phyloP scores from a whole-genome alignment of 2,329 filamentous ascomycete species.

The Aspergillus tubingensis region DNA sequence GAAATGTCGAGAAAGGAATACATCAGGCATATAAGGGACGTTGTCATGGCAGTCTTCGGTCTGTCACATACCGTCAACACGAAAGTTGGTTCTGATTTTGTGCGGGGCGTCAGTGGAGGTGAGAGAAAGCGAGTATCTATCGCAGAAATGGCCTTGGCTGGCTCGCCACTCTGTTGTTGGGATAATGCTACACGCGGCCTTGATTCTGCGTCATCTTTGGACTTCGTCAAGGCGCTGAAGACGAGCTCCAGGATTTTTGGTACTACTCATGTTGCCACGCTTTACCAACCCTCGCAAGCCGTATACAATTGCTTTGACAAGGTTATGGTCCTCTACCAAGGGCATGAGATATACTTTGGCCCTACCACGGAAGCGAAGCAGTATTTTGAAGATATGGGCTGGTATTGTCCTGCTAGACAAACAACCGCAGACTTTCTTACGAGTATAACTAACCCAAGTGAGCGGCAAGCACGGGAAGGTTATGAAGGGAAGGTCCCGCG shows the following conservation, averaged over 20 bases:
- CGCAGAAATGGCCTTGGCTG: constrained; percentile 38
- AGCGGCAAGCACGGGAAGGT: constrained; percentile 44
- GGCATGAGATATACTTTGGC: constrained; percentile 75
- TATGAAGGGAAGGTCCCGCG: too few relatives aligned
- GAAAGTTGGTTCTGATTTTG: constrained; percentile 57
- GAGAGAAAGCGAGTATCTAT: constrained; percentile 61
- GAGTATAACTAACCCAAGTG: constrained; percentile 64
- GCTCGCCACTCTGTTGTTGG: constrained; percentile 42
- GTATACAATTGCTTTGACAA: constrained; percentile 71
- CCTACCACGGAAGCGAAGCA: constrained; percentile 58
- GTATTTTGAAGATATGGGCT: constrained; percentile 71
- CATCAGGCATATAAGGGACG: too few relatives aligned
- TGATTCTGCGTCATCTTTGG: constrained; percentile 59
- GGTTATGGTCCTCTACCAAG: constrained; percentile 72
- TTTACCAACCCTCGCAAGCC: constrained; percentile 57
- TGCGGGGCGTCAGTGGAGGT: constrained; percentile 63
- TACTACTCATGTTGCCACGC: constrained; percentile 56
- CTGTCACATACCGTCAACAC: constrained; percentile 46
- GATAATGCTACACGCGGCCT: constrained; percentile 55
- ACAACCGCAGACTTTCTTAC: constrained; percentile 72
- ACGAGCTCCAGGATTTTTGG: constrained; percentile 53
- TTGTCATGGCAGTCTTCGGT: too few relatives aligned
- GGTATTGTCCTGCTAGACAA: constrained; percentile 65
- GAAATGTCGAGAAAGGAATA: constrained; percentile 41
- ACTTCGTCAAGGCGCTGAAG: constrained; percentile 58